Evolutionary conservation across 2,329 filamentous ascomycete genomes (phyloP).

Genomic region (Penicillium sp.): DNA sequence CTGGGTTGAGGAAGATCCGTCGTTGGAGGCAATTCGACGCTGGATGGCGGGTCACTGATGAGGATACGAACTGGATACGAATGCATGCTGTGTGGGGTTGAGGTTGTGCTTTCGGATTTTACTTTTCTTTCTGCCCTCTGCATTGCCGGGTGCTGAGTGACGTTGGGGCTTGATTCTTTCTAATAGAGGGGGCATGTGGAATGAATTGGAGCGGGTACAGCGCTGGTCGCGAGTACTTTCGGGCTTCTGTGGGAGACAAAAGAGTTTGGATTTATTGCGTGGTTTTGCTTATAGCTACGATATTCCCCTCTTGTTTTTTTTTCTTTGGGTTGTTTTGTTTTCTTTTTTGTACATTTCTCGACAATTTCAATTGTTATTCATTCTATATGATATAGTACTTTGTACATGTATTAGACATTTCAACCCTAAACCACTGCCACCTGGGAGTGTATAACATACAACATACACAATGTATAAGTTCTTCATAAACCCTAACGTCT

Average conservation of each 20-base stretch:
- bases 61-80: conserved; percentile 7
- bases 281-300: conserved; percentile 22
- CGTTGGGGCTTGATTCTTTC: conserved; percentile 6
- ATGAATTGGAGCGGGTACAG: conserved; percentile 7
- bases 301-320: conserved; percentile 19
- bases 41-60: conserved; percentile 44
- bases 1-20: conserved; percentile 62
- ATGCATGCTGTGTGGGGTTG: conserved; percentile 5
- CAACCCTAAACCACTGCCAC: background rate
- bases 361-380: background rate
- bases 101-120: conserved; percentile 1
- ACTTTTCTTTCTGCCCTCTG: background rate
- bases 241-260: conserved; percentile 3
- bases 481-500: background rate
- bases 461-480: background rate
- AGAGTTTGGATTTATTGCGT: conserved; percentile 9
- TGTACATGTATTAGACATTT: too few relatives aligned
- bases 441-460: background rate
- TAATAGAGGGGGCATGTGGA: conserved; percentile 7
- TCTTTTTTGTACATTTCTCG: background rate
- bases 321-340: background rate
- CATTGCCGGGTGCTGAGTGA: background rate
- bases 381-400: too few relatives aligned
- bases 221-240: conserved; percentile 20
- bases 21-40: conserved; percentile 50